A percentile compares a stretch with the other conserved stretches of the same genome.
Evolutionary conservation across 139 green algal species (phyloP).

Genomic region (Chlamydomonas urium): DNA sequence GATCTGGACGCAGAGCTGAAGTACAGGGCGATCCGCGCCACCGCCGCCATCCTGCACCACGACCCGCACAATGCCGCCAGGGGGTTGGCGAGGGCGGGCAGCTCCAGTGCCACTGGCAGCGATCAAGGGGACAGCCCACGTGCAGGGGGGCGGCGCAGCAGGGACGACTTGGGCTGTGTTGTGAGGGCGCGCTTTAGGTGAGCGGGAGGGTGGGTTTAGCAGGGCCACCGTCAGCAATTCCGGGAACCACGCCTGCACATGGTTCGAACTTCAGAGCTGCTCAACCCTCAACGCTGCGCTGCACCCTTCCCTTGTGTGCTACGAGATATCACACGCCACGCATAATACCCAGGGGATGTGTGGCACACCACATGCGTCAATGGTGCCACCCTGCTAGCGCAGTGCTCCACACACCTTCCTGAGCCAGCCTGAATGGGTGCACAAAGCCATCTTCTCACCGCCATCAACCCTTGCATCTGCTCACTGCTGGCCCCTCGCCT

Average conservation of each 20-base stretch:
- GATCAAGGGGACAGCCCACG: background rate
- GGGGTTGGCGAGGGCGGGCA: background rate
- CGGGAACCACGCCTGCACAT: no score
- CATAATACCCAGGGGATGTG: background rate
- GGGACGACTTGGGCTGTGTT: background rate
- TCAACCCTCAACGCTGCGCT: no score
- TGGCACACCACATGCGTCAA: background rate
- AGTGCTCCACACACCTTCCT: background rate
- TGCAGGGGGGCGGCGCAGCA: background rate
- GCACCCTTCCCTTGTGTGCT: no score
- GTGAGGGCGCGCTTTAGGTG: conserved; percentile 1
- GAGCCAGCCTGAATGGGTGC: background rate
- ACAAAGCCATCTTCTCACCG: background rate
- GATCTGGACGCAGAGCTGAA: background rate
- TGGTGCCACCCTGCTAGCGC: background rate
- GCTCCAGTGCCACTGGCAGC: conserved; percentile 4
- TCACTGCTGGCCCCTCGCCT: background rate
- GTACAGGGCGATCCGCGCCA: background rate
- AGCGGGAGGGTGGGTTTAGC: background rate
- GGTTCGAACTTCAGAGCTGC: no score
- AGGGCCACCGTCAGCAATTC: no score
- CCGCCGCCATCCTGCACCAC: conserved; percentile 2
- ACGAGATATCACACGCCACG: background rate
- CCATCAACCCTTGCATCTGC: background rate
- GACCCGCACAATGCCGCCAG: background rate